Base-by-base conservation (phyloP, 768 basidiomycete species). In the Xerocomellus amylosporus region DNA sequence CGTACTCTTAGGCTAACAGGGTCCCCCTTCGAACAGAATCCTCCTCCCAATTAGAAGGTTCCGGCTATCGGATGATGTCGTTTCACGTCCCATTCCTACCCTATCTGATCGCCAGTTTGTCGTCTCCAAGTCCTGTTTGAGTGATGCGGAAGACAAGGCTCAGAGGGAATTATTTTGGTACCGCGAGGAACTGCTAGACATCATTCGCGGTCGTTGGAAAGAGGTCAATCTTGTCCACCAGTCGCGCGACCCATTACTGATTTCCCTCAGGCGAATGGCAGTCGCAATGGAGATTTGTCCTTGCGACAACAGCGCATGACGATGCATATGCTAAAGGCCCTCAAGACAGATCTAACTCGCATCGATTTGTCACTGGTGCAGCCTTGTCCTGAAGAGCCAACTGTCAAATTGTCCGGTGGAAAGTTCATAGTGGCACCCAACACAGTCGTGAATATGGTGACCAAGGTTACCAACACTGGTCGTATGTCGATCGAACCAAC, bases 121-220 rank as follows among this genome's bases (percentile, higher is more conserved):
- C 17, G 87, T 97, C 0, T 79, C 86, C 24, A 89, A 90, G 61
- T 82, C 86, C 5, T 80, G 75, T 46, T 72, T 90, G 54, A 80
- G 86, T 1, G 66, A 71, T 12, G 73, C 71, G 42, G 86, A 91
- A 59, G 80, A 87, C 56, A 76, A 75, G 40, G 65, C 76, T 10
- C 87, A 93, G 66, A 79, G 85, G 37, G 90, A 93, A 65, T 67
- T 95, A 15, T 99, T 98, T 74, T 99, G 97, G 97, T 96, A 97
- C 68, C 79, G 95, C 34, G 95, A 99, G 69, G 85, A 87, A 58
- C 73, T 99, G 10, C 81, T 98, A 63, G 82, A 82, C 43, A 71
- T 74, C 46, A 67, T 98, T 14, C 75, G 73, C 13, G 87, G 87
- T 10, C 77, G 75, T 17, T 99, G 97, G 97, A 80, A 80, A 64